Evolutionary conservation across 805 yeast species (phyloP), one percentile per base, ranked within the genome.

Genomic region (Scheffersomyces spartinae): DNA sequence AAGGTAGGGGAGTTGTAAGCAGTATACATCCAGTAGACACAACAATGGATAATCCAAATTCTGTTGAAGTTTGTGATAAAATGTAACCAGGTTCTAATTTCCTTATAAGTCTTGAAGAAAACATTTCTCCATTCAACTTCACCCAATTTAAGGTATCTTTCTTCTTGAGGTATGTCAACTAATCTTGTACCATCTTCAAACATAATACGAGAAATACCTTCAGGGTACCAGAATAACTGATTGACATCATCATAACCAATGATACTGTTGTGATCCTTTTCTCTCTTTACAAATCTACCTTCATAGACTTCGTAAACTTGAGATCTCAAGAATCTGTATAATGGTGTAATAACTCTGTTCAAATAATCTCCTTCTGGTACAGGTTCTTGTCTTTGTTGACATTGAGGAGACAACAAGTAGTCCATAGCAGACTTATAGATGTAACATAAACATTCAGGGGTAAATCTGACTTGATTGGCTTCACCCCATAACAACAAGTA

Each of bases 181-280:
- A 91, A 65, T 52, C 95, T 76, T 11, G 94, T 67, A 39, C 95
- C 95, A 50, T 91, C 97, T 49, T 80, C 91, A 44, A 88, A 71
- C 26, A 78, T 71, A 43, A 91, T 86, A 58, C 91, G 78, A 32
- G 93, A 77, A 38, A 91, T 81, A 68, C 98, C 99, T 61, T 93
- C 97, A 24, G 97, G 96, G 60, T 93, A 91, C 99, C 99, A 91
- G 62, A 93, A 91, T 43, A 91, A 69, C 67, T 91, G 99, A 58
- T 91, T 91, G 33, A 91, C 94, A 65, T 91, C 99, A 64, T 91
- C 99, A 55, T 91, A 91, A 55, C 98, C 93, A 44, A 81, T 69
- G 36, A 81, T 62, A 38, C 73, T 62, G 58, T 76, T 76, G 56
- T 81, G 94, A 52, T 81, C 94, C 48, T 62, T 74, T 62, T 81